Conservation (phyloP, 1,284 basidiomycete genomes). For the Austroboletus novae-zelandiae region DNA sequence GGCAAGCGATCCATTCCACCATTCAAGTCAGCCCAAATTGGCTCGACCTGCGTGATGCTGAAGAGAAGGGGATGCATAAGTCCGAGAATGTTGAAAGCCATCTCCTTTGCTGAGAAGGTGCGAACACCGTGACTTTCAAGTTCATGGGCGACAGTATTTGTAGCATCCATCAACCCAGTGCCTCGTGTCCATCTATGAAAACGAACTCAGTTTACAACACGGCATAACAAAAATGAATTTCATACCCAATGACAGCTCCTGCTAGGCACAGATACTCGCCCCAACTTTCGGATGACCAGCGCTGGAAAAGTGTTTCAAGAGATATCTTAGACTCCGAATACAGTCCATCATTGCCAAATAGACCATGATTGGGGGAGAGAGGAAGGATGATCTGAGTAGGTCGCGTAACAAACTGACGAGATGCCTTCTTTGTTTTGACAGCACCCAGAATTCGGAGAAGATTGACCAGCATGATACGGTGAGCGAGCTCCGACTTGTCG, state of each 20-base stretch:
- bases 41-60: slow-evolving; percentile 99
- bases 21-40: slow-evolving; percentile 97
- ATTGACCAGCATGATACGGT: slow-evolving; percentile 96
- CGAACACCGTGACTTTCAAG: slow-evolving; percentile 93
- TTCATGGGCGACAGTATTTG: slow-evolving; percentile 93
- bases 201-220: slow-evolving; percentile 12
- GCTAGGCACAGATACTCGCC: slow-evolving; percentile 98
- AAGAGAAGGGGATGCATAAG: slow-evolving; percentile 99
- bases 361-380: slow-evolving; percentile 95
- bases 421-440: slow-evolving; percentile 98
- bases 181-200: slow-evolving; percentile 85
- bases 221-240: slow-evolving; percentile 3
- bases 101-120: slow-evolving; percentile 99
- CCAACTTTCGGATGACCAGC: slow-evolving; percentile 99
- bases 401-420: slow-evolving; percentile 92
- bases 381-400: slow-evolving; percentile 98
- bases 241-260: slow-evolving; percentile 94
- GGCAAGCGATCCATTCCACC: slow-evolving; percentile 97
- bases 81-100: slow-evolving; percentile 99
- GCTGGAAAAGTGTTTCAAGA: slow-evolving; percentile 95
- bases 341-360: slow-evolving; percentile 96
- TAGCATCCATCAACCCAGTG: slow-evolving; percentile 96
- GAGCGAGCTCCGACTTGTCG: slow-evolving; percentile 96
- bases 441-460: slow-evolving; percentile 93
- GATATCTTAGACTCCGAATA: slow-evolving; percentile 99